Evolutionary conservation across 2,329 filamentous ascomycete species (phyloP), one percentile per base, ranked within the genome.

Genomic region (Fusarium marasasianum): DNA sequence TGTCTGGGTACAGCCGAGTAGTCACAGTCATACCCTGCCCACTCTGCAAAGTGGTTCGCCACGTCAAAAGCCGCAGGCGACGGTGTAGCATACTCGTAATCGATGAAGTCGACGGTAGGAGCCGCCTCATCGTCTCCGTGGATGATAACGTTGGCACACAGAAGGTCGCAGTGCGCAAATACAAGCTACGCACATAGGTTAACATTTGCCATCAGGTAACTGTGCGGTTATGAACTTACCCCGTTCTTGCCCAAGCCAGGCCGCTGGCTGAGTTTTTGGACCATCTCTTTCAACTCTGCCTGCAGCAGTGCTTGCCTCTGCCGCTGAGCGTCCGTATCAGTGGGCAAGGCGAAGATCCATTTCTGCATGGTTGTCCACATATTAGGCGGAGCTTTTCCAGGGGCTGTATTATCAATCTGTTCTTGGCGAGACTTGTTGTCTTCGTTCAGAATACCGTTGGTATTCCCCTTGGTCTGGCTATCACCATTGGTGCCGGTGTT

Each of bases 41-140:
- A 99, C 84, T 99, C 96, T 54, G 96, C 95, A 81, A 99, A 98
- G 86, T 99, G 96, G 84, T 99, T 99, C 57, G 96, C 93, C 77
- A 99, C 91, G 82, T 99, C 96, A 83, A 99, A 99, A 5, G 96
- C 95, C 8, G 95, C 95, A 4, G 96, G 96, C 2, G 95, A 96
- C 6, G 96, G 95, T 9, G 94, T 96, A 20, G 95, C 95, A 83
- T 99, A 99, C 83, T 99, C 96, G 86, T 98, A 99, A 84, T 99
- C 96, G 82, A 99, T 99, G 84, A 99, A 98, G 80, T 90, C 87
- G 55, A 88, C 86, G 31, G 86, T 80, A 40, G 82, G 75, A 59
- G 76, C 81, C 37, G 83, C 79, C 20, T 81, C 77, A 33, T 76
- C 78, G 37, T 83, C 76, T 50, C 79, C 80, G 75, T 94, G 87